Evolutionary conservation across 768 basidiomycete genomes (phyloP), one percentile per base, ranked within the genome.

Genomic region (Pulveroboletus sp.): DNA sequence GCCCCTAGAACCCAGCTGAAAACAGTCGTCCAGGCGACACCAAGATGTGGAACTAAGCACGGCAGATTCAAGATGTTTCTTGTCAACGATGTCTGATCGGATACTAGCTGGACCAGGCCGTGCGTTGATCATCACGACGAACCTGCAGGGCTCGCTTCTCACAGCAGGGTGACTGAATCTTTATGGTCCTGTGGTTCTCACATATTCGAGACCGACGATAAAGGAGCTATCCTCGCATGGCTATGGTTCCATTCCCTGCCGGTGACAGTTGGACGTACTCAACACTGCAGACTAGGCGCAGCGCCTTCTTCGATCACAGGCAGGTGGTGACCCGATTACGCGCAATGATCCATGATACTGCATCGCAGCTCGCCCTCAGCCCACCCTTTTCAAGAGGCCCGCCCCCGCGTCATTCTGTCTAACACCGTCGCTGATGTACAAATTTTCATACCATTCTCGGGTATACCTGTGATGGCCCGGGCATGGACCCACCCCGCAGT

Each of bases 21-120:
- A 50, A 46, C 48, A 43, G 39, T 67, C 65, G 57, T 52, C 64
- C 63, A 56, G 63, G 54, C 54, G 55, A 68, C 66, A 49, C 8
- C 41, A 42, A 47, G 43, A 53, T 40, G 30, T 33, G 48, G 46
- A 18, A 21, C 56, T 50, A 55, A 50, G 54, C 49, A 40, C 42
- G 42, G 56, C 50, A 53, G 49, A 42, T 42, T 47, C 53, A 53
- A 41, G 41, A 10, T 27, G 37, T 52, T 49, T 54, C 50, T 54
- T 36, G 44, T 41, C 51, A 45, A 43, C 28, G 54, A 54, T 41
- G 41, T 44, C 45, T 54, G 59, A 65, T 65, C 61, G 50, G 56
- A 39, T 40, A 47, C 50, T 21, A 50, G 57, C 50, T 52, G 27
- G 27, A 8, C 62, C 46, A 56, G 43, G 53, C 59, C 55, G 51